phyloP scores from a whole-genome alignment of 1,284 basidiomycete genomes.

The Ceratobasidium sp. region DNA sequence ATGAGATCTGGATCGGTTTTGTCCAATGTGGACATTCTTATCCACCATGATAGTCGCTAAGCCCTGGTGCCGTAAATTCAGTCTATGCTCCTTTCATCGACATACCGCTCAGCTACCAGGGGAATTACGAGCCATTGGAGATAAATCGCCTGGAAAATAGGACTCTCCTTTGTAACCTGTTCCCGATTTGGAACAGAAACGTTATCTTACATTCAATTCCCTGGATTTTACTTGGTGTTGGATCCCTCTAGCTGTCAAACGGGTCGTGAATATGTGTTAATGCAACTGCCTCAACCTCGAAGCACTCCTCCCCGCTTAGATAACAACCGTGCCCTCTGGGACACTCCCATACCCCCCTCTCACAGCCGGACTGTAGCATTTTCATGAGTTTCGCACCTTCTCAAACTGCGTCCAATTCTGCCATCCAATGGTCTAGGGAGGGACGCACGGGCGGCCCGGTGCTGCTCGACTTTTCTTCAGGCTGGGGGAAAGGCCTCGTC shows the following conservation, averaged over 20 bases:
- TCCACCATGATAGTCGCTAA: not conserved
- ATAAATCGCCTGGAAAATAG: constrained; percentile 13
- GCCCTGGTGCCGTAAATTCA: not conserved
- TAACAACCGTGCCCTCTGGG: not conserved
- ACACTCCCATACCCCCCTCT: constrained; percentile 1
- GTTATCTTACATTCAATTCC: not conserved
- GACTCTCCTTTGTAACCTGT: constrained; percentile 21
- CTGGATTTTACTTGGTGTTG: not conserved
- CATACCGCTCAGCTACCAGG: not conserved
- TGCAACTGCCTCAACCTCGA: constrained; percentile 2
- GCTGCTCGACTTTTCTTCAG: constrained; percentile 41
- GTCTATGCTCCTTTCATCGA: constrained; percentile 1
- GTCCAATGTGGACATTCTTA: constrained; percentile 8
- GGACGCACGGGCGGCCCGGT: constrained; percentile 37
- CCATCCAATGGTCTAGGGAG: constrained; percentile 42
- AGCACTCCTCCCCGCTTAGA: constrained; percentile 6
- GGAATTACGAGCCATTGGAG: not conserved
- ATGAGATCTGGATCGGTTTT: not conserved
- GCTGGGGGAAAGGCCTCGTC: constrained; percentile 36
- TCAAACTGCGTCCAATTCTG: constrained; percentile 41
- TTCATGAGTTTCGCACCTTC: constrained; percentile 26
- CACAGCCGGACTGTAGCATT: constrained; percentile 26
- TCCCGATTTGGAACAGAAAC: constrained; percentile 10
- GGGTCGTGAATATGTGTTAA: constrained; percentile 14
- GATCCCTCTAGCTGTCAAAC: not conserved